Percentiles rank a stretch among this genome's conserved stretches.
Evolutionary conservation across 2,329 filamentous ascomycete genomes (phyloP).

Genomic region (Colletotrichum sp.): DNA sequence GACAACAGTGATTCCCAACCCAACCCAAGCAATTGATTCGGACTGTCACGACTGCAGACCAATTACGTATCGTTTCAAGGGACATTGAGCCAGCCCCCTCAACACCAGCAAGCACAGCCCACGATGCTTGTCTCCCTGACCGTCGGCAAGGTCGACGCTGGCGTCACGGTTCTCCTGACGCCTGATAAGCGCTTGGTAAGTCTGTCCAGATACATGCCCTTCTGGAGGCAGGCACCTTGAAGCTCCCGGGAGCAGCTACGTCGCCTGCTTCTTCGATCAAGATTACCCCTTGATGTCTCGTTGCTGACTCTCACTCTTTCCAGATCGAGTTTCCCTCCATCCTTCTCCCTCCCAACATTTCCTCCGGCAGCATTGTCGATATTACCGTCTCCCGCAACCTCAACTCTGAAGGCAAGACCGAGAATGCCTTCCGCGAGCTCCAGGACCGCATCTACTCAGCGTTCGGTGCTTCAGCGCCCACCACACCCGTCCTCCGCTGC

Average conservation of each 20-base stretch:
- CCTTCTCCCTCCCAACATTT: conserved; percentile 92
- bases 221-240: neutral
- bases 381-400: conserved; percentile 92
- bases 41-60: neutral
- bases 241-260: neutral
- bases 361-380: conserved; percentile 96
- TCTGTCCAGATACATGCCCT: conserved; percentile 19
- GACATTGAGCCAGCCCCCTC: neutral
- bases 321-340: conserved; percentile 99
- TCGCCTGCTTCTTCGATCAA: conserved; percentile 14
- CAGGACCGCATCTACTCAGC: conserved; percentile 87
- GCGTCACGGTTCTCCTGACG: conserved; percentile 94
- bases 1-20: neutral
- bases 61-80: neutral
- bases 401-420: conserved; percentile 75
- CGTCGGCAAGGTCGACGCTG: conserved; percentile 98
- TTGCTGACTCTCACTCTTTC: conserved; percentile 24
- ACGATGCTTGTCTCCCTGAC: conserved; percentile 96
- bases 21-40: neutral
- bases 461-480: conserved; percentile 82
- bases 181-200: conserved; percentile 94
- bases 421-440: conserved; percentile 80
- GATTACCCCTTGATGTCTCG: neutral
- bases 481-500: conserved; percentile 81
- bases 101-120: conserved; percentile 6